Conservation (phyloP, 2,329 filamentous ascomycete genomes). For the Phaeosphaeriaceae sp. region DNA sequence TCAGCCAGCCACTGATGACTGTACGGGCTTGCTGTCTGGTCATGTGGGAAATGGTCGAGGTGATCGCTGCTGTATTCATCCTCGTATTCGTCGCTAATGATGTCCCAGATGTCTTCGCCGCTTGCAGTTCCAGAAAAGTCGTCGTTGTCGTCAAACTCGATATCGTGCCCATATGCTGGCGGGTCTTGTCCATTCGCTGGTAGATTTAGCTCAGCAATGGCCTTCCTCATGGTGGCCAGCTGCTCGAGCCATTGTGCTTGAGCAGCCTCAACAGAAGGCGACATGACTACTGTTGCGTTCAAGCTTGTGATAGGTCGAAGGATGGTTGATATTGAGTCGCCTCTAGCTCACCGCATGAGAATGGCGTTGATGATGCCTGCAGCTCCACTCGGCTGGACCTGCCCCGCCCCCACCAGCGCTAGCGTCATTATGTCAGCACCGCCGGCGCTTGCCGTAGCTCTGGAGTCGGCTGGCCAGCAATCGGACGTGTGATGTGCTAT, state of each 20-base stretch:
- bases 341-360: conserved; percentile 15
- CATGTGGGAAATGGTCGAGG: conserved; percentile 61
- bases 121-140: conserved; percentile 67
- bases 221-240: conserved; percentile 83
- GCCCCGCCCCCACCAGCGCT: conserved; percentile 28
- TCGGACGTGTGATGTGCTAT: conserved; percentile 7
- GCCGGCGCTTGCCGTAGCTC: conserved; percentile 1
- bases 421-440: conserved; percentile 30
- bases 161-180: conserved; percentile 63
- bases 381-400: conserved; percentile 20
- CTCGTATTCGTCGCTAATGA: conserved; percentile 79
- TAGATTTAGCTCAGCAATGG: conserved; percentile 76
- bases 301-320: neutral
- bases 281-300: conserved; percentile 20
- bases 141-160: conserved; percentile 74
- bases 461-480: conserved; percentile 2
- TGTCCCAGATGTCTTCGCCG: conserved; percentile 89
- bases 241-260: conserved; percentile 83
- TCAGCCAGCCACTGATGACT: conserved; percentile 74
- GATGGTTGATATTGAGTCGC: neutral
- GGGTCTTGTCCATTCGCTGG: conserved; percentile 56
- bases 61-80: conserved; percentile 71
- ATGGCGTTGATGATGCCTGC: conserved; percentile 19
- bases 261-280: conserved; percentile 48
- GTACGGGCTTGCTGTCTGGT: conserved; percentile 51